Evolutionary conservation across 75 land plant genomes (phyloP).

Genomic region (Pinus tabuliformis): DNA sequence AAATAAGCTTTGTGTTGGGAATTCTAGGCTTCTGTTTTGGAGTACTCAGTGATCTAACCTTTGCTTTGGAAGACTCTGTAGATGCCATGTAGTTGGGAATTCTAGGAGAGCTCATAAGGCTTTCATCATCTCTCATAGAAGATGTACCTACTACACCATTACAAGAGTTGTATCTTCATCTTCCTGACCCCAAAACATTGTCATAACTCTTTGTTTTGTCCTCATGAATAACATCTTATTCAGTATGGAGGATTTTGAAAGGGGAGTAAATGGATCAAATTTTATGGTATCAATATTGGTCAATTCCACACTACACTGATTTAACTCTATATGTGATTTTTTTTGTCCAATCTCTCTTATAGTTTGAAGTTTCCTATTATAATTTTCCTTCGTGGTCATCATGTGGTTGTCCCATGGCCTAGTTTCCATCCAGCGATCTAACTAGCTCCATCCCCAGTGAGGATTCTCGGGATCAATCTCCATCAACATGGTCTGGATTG

Average conservation of each 20-base stretch:
- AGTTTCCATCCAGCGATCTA: slow-evolving; percentile 63
- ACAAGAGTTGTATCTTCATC: slow-evolving; percentile 16
- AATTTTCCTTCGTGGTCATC: not conserved
- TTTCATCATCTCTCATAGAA: slow-evolving; percentile 56
- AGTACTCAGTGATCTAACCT: slow-evolving; percentile 28
- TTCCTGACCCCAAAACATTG: slow-evolving; percentile 6
- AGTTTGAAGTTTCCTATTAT: not conserved
- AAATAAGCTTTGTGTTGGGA: too few species aligned
- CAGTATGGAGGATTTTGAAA: slow-evolving; percentile 14
- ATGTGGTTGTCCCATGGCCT: slow-evolving; percentile 28
- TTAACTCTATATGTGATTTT: not conserved
- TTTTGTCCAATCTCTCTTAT: not conserved
- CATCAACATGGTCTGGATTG: slow-evolving; percentile 26
- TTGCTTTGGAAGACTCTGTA: not conserved
- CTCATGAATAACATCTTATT: slow-evolving; percentile 14
- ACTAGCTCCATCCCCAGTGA: slow-evolving; percentile 87
- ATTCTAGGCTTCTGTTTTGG: slow-evolving; percentile 29
- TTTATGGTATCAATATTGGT: slow-evolving; percentile 15
- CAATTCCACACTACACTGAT: slow-evolving; percentile 17
- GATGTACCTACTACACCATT: slow-evolving; percentile 19
- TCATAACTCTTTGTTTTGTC: slow-evolving; percentile 4
- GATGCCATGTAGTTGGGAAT: not conserved
- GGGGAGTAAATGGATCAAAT: slow-evolving; percentile 12
- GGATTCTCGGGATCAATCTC: slow-evolving; percentile 30
- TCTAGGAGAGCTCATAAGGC: slow-evolving; percentile 66